A percentile compares a stretch with the other conserved stretches of the same genome.
Evolutionary conservation across 176 grass and related monocot species (phyloP).

Genomic region (Carex parvula): DNA sequence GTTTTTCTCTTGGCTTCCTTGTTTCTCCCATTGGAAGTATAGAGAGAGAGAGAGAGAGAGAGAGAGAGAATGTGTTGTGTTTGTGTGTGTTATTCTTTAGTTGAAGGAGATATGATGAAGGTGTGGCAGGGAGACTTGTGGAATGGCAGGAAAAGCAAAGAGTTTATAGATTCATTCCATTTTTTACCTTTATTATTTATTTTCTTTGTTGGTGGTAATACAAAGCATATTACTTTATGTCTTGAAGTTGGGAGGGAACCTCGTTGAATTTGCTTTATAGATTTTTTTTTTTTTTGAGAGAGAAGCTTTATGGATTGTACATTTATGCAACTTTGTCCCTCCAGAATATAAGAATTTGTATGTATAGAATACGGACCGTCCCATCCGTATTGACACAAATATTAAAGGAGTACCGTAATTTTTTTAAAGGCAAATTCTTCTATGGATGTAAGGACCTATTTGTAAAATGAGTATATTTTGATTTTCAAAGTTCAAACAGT

Average conservation of each 20-base stretch:
- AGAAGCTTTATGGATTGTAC: background rate
- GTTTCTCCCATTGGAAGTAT: conserved; percentile 12
- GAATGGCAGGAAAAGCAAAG: conserved; percentile 1
- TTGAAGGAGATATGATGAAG: conserved; percentile 24
- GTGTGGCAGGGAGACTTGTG: background rate
- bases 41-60: conserved; percentile 1
- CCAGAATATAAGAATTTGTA: background rate
- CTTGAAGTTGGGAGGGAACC: background rate
- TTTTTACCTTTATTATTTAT: background rate
- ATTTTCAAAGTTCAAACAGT: too few relatives aligned
- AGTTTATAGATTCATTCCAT: background rate
- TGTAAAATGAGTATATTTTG: too few relatives aligned
- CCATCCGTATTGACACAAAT: too few relatives aligned
- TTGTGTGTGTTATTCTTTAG: conserved; percentile 16
- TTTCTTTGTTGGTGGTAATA: conserved; percentile 6
- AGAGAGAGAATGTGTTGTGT: background rate
- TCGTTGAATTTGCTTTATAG: conserved; percentile 12
- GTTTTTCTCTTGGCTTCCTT: conserved; percentile 27
- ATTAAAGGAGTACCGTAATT: too few relatives aligned
- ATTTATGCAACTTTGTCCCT: background rate
- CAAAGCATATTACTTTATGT: conserved; percentile 10
- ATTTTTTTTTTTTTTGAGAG: too few relatives aligned
- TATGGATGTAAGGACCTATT: too few relatives aligned
- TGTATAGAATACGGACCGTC: too few relatives aligned
- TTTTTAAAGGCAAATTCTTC: too few relatives aligned